Base-by-base conservation (phyloP, 1,284 basidiomycete genomes). In the Caloboletus inedulis region DNA sequence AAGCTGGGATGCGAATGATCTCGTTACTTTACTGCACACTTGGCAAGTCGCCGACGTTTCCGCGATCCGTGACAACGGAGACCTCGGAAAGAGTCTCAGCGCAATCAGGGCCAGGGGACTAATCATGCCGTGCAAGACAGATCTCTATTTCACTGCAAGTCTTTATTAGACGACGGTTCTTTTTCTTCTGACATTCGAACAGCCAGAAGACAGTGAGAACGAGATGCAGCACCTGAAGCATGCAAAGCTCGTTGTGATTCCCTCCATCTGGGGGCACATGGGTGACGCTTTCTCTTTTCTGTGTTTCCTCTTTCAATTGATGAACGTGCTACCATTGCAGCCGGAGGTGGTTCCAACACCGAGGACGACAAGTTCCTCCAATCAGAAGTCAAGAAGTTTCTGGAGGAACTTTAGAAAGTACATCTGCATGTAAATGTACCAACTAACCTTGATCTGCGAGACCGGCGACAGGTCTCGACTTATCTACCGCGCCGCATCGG, bases 261-360 rank as follows among this genome's bases (percentile, higher is more conserved):
- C 77, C 51, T 80, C 80, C 10, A 72, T 77, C 12, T 82, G 81
- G 79, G 80, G 82, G 4, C 81, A 84, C 65, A 71, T 78, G 69
- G 75, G 80, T 79, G 49, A 50, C 25, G 14, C 2, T 43, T 47
- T 41, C 16, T 29, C 19, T 35, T 41, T 31, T 50, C 12, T 44
- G 1, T 8, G 16, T 16, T 18, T 35, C n/a, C 4, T 9, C 14
- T 23, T 13, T 35, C n/a, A 25, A 37, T 37, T 54, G 23, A 46
- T 29, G 43, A 30, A 18, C 14, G 18, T 45, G 30, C 18, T 34
- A 31, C 12, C 3, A 36, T 34, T 51, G 14, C 47, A 75, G 77
- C 74, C 49, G 76, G 77, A n/a, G 73, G 72, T 37, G 76, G 73
- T 16, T 53, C 65, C 3, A 75, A 74, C 51, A 30, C 46, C 8